Evolutionary conservation across 129 eudicot species (phyloP).

Genomic region (Tagetes patula): DNA sequence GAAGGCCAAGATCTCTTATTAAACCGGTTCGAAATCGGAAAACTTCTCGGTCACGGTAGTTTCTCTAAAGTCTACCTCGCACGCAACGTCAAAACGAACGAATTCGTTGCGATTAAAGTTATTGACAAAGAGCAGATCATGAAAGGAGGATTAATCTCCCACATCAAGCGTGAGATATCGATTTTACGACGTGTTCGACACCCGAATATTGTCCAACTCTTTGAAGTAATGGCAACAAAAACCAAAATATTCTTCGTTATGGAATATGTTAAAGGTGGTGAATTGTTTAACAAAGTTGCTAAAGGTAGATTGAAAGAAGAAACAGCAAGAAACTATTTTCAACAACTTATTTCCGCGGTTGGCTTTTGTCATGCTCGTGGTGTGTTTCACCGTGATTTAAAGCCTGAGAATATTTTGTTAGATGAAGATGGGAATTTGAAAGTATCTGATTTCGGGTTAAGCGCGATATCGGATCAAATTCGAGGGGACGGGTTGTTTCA

Average conservation of each 20-base stretch:
- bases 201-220: slow-evolving; percentile 18
- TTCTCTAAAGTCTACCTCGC: slow-evolving; percentile 25
- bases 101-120: slow-evolving; percentile 17
- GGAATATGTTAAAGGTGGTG: slow-evolving; percentile 25
- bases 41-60: slow-evolving; percentile 19
- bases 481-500: slow-evolving; percentile 14
- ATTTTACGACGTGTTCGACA: slow-evolving; percentile 8
- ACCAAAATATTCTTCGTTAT: slow-evolving; percentile 15
- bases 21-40: slow-evolving; percentile 17
- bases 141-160: slow-evolving; percentile 17
- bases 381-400: slow-evolving; percentile 8
- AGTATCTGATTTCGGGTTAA: slow-evolving; percentile 14
- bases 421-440: slow-evolving; percentile 10
- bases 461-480: slow-evolving; percentile 19
- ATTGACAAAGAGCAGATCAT: slow-evolving; percentile 16
- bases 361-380: slow-evolving; percentile 21
- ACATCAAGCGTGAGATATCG: slow-evolving; percentile 20
- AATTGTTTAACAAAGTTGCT: slow-evolving; percentile 16
- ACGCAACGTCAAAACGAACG: slow-evolving; percentile 18
- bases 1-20: slow-evolving; percentile 7
- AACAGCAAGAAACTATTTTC: slow-evolving; percentile 7
- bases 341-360: slow-evolving; percentile 14
- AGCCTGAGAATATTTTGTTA: slow-evolving; percentile 4
- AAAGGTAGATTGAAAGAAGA: slow-evolving; percentile 26
- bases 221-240: slow-evolving; percentile 18